These are phyloP conservation scores for Ophiocordyceps camponoti-leonardi DNA, from an alignment of 2,329 filamentous ascomycete species.

Conservation along the genomic window DNA sequence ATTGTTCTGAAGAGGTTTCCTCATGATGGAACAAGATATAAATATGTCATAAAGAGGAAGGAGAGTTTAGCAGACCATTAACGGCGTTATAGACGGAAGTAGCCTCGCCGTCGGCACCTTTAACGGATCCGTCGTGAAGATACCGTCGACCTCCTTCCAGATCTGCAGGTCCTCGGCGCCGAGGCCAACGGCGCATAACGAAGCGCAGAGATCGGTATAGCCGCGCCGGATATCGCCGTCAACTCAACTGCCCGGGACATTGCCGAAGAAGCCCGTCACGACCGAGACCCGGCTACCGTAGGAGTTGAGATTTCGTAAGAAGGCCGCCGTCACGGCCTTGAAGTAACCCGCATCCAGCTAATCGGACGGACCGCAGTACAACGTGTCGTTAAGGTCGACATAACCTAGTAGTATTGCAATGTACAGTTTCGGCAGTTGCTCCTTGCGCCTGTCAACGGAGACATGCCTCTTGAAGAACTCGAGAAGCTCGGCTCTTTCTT, in stretches of 20 bases:
- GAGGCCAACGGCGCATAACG: slow-evolving; percentile 78
- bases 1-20: no score
- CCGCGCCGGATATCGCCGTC: slow-evolving; percentile 80
- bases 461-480: no score
- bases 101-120: slow-evolving; percentile 89
- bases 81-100: slow-evolving; percentile 76
- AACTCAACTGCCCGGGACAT: slow-evolving; percentile 77
- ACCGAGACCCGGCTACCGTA: slow-evolving; percentile 57
- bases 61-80: no score
- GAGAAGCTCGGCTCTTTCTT: no score
- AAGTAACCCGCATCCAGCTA: slow-evolving; percentile 55
- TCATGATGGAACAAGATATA: no score
- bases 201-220: slow-evolving; percentile 92
- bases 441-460: no score
- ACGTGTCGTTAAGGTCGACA: slow-evolving; percentile 70
- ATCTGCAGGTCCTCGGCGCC: slow-evolving; percentile 80
- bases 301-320: slow-evolving; percentile 45
- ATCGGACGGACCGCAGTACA: slow-evolving; percentile 46
- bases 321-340: slow-evolving; percentile 39
- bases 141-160: slow-evolving; percentile 98
- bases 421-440: no score
- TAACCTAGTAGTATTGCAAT: no score
- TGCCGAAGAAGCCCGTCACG: slow-evolving; percentile 87
- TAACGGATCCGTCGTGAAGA: slow-evolving; percentile 69
- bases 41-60: no score